Conservation (phyloP, 768 basidiomycete species). For the Tylopilus sp. region DNA sequence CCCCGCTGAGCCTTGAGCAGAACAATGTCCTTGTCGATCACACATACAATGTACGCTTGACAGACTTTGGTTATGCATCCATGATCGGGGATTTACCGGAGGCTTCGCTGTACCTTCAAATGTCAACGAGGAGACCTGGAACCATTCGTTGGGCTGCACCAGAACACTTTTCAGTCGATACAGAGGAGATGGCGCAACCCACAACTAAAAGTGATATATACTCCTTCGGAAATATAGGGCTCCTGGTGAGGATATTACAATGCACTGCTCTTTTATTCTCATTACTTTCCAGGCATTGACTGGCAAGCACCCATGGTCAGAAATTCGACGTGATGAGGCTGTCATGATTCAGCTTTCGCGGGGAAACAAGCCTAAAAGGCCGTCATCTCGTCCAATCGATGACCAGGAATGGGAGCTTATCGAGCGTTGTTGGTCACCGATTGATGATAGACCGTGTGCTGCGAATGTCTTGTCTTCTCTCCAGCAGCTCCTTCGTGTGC, state of each 20-base stretch:
- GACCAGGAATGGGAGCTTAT: conserved; percentile 10
- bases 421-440: conserved; percentile 4
- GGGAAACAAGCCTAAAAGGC: neutral
- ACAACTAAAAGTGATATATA: neutral
- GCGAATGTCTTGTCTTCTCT: too few relatives aligned
- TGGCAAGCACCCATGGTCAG: neutral
- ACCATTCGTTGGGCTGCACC: conserved; percentile 45
- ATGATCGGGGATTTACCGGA: too few relatives aligned
- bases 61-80: neutral
- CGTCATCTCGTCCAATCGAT: neutral
- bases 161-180: conserved; percentile 22
- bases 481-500: too few relatives aligned
- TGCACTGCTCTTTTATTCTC: neutral
- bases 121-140: conserved; percentile 28
- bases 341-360: conserved; percentile 5
- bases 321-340: neutral
- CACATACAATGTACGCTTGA: neutral
- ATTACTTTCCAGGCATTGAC: conserved; percentile 18
- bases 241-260: conserved; percentile 6
- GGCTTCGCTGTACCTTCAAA: neutral
- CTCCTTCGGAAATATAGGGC: conserved; percentile 25
- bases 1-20: neutral
- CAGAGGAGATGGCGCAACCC: neutral
- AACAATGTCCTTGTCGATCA: conserved; percentile 2
- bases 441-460: too few relatives aligned